Conservation (phyloP, 2,329 filamentous ascomycete species). For the Elsinoe fawcettii region DNA sequence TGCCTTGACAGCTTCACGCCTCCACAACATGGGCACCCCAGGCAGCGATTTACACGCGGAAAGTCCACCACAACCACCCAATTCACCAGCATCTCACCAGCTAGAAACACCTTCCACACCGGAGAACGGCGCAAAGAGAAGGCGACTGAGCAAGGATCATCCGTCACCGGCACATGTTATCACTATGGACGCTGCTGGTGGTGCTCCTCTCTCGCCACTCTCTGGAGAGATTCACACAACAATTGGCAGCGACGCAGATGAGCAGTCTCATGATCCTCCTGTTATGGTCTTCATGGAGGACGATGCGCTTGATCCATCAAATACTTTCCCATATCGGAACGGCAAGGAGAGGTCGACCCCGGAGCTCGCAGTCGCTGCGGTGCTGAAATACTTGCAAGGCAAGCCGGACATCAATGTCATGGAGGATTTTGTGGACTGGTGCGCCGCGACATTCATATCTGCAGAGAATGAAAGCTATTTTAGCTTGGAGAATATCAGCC, state of each 20-base stretch:
- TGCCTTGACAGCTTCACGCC: not conserved
- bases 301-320: not conserved
- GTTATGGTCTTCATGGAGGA: not conserved
- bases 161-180: not conserved
- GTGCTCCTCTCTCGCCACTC: not conserved
- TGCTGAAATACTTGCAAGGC: not conserved
- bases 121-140: not conserved
- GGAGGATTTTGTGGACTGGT: not conserved
- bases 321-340: not conserved
- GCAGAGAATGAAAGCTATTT: not conserved
- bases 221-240: not conserved
- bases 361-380: not conserved
- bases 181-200: not conserved
- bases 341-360: not conserved
- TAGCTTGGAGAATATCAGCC: not conserved
- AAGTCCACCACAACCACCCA: not conserved
- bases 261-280: not conserved
- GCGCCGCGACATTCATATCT: not conserved
- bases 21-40: not conserved
- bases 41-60: not conserved
- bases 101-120: not conserved
- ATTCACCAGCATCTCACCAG: not conserved
- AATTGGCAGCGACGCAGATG: not conserved
- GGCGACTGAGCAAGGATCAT: constrained; percentile 7
- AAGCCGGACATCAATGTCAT: not conserved